These are phyloP conservation scores for Ophiostoma angusticollis DNA, from an alignment of 2,329 filamentous ascomycete genomes.

Conservation along the genomic window DNA sequence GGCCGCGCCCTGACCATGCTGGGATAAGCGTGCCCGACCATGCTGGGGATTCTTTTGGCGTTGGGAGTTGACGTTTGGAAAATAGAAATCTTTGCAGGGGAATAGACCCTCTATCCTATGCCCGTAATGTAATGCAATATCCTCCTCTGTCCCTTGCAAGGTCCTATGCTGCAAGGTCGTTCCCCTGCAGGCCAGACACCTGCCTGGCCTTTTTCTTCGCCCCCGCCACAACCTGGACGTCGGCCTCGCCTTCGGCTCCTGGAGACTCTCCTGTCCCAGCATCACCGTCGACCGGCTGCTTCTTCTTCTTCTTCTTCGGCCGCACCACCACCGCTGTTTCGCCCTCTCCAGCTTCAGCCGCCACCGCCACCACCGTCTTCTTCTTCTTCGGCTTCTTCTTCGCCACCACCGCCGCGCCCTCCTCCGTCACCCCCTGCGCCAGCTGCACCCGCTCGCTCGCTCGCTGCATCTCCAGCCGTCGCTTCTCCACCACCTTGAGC, in stretches of 20 bases:
- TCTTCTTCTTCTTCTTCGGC: constrained; percentile 25
- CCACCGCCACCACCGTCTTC: constrained; percentile 56
- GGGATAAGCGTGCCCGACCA: too few relatives aligned
- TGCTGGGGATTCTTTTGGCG: too few relatives aligned
- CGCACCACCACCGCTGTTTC: constrained; percentile 15
- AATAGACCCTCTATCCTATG: constrained; percentile 2
- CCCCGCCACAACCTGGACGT: too few relatives aligned
- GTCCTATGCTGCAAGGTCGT: constrained; percentile 5
- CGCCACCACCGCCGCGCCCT: constrained; percentile 53
- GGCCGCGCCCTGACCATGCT: too few relatives aligned
- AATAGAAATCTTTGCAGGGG: not conserved
- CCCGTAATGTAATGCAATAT: not conserved
- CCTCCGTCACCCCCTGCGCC: constrained; percentile 52
- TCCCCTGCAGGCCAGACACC: constrained; percentile 13
- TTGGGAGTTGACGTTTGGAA: not conserved
- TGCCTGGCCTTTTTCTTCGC: constrained; percentile 20
- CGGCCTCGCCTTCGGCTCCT: constrained; percentile 15
- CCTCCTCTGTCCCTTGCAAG: not conserved
- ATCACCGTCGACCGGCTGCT: constrained; percentile 6
- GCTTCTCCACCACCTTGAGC: constrained; percentile 74
- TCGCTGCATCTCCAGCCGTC: constrained; percentile 80
- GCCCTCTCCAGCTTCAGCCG: constrained; percentile 30
- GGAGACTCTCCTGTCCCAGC: constrained; percentile 5
- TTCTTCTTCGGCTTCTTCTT: constrained; percentile 56
- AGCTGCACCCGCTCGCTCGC: constrained; percentile 63